Evolutionary conservation across 352 stramenopile genomes (phyloP).

Genomic region (Phytopythium litorale): DNA sequence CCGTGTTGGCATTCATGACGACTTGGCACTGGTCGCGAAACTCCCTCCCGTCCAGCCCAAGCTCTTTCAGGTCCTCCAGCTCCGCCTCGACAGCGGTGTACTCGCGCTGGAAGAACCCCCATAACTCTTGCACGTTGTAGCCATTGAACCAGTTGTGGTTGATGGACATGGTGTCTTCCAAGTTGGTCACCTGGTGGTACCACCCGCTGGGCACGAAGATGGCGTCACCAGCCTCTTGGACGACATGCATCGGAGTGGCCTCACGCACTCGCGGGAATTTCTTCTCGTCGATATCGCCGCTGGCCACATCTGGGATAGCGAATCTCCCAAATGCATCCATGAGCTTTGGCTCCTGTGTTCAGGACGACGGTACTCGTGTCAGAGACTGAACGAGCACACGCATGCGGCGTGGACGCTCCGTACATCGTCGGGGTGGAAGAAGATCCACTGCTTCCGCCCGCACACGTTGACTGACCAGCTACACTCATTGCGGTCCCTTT

Average conservation of each 20-base stretch:
- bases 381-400: background rate
- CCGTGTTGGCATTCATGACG: constrained; percentile 75
- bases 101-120: constrained; percentile 68
- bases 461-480: constrained; percentile 97
- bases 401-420: background rate
- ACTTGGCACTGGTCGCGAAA: constrained; percentile 70
- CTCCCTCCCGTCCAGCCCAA: constrained; percentile 45
- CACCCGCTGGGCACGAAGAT: constrained; percentile 97
- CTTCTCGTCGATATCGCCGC: constrained; percentile 33
- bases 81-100: constrained; percentile 56
- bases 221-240: constrained; percentile 64
- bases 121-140: constrained; percentile 62
- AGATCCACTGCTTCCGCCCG: constrained; percentile 93
- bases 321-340: constrained; percentile 65
- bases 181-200: constrained; percentile 95
- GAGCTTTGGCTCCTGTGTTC: constrained; percentile 62
- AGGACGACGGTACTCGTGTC: constrained; percentile 7
- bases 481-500: background rate
- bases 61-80: constrained; percentile 56
- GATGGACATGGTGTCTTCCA: constrained; percentile 93
- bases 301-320: constrained; percentile 48
- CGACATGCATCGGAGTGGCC: constrained; percentile 40
- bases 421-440: constrained; percentile 82
- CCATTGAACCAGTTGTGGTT: constrained; percentile 98
- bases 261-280: constrained; percentile 53